phyloP scores from a whole-genome alignment of 495 filamentous ascomycete species.

The Aspergillus taichungensis region DNA sequence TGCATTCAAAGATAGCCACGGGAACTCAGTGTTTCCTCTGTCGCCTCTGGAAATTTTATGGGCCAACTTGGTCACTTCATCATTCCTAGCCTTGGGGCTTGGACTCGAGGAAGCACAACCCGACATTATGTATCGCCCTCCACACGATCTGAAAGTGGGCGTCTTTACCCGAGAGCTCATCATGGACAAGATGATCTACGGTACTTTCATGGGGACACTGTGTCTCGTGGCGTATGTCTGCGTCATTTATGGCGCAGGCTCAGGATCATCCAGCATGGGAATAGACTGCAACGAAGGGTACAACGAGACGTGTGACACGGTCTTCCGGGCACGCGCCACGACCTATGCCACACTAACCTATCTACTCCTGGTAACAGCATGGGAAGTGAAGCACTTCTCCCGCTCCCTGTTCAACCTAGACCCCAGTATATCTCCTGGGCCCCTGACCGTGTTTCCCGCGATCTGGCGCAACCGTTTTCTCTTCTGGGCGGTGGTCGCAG shows the following conservation, averaged over 20 bases:
- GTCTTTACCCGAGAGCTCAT: slow-evolving; percentile 67
- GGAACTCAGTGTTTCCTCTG: slow-evolving; percentile 64
- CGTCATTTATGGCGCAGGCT: slow-evolving; percentile 55
- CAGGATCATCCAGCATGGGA: slow-evolving; percentile 52
- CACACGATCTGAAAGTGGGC: slow-evolving; percentile 55
- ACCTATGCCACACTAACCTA: slow-evolving; percentile 71
- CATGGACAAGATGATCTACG: slow-evolving; percentile 66
- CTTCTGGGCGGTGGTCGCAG: slow-evolving; percentile 63
- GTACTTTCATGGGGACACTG: slow-evolving; percentile 56
- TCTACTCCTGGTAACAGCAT: slow-evolving; percentile 62
- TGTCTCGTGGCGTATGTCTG: slow-evolving; percentile 61
- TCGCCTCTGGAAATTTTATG: slow-evolving; percentile 68
- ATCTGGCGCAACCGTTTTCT: slow-evolving; percentile 64
- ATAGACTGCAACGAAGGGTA: slow-evolving; percentile 55
- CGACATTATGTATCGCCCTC: slow-evolving; percentile 63
- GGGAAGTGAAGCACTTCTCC: slow-evolving; percentile 67
- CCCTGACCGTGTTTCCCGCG: slow-evolving; percentile 52
- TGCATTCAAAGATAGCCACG: slow-evolving; percentile 55
- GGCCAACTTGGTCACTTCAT: slow-evolving; percentile 73
- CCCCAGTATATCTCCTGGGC: slow-evolving; percentile 30
- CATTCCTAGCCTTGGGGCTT: slow-evolving; percentile 66
- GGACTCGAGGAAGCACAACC: slow-evolving; percentile 58
- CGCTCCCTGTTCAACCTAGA: slow-evolving; percentile 62
- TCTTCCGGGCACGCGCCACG: slow-evolving; percentile 70
- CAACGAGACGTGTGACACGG: slow-evolving; percentile 45